Percentiles rank a stretch among this genome's conserved stretches.
These are phyloP conservation scores for Carex scoparia DNA, from an alignment of 176 grass and related monocot species.

Conservation along the genomic window DNA sequence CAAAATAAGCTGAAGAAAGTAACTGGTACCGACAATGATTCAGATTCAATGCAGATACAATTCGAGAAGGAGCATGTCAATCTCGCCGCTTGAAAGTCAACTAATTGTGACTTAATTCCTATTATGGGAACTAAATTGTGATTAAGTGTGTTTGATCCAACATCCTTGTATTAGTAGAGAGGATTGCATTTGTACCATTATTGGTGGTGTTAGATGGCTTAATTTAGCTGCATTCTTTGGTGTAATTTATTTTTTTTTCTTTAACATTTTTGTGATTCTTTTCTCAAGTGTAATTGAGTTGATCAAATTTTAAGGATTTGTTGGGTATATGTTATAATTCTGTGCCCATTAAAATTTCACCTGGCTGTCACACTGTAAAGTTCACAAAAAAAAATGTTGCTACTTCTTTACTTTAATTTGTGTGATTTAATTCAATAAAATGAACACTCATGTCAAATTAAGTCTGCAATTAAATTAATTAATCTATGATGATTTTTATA, in stretches of 20 bases:
- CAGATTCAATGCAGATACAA: constrained; percentile 30
- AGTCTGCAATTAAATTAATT: not conserved
- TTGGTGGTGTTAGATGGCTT: constrained; percentile 12
- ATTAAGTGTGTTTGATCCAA: constrained; percentile 21
- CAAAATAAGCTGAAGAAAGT: constrained; percentile 68
- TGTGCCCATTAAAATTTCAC: constrained; percentile 15
- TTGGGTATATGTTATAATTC: constrained; percentile 9
- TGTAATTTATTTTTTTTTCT: constrained; percentile 28
- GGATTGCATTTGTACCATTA: not conserved
- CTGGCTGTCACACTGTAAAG: not conserved
- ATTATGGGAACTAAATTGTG: not conserved
- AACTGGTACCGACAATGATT: constrained; percentile 30
- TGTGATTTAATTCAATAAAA: not conserved
- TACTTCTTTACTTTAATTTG: not conserved
- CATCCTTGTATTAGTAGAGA: constrained; percentile 23
- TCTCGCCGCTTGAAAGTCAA: constrained; percentile 8
- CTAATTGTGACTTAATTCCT: constrained; percentile 6
- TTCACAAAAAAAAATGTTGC: not conserved
- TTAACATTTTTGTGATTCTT: constrained; percentile 27
- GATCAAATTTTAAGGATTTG: constrained; percentile 19
- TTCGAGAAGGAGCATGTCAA: constrained; percentile 36
- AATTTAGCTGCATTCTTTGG: constrained; percentile 21
- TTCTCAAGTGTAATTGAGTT: constrained; percentile 34
- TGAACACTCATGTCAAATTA: no score
- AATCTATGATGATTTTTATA: not conserved